Base-by-base conservation (phyloP, 2,329 filamentous ascomycete genomes). In the Monilinia laxa region DNA sequence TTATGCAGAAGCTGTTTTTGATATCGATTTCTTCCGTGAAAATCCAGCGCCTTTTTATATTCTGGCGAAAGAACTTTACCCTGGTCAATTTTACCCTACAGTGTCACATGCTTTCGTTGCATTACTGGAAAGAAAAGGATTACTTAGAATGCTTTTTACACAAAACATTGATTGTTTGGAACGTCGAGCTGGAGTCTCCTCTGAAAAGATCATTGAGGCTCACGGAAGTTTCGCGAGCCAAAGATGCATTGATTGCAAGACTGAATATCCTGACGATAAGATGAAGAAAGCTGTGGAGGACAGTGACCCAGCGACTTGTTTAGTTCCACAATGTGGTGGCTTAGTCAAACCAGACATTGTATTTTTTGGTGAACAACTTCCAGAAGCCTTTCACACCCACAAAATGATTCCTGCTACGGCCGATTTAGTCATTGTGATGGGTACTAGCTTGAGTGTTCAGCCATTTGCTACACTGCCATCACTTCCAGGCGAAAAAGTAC, bases 131-230 rank as follows among this genome's bases (percentile, higher is more conserved):
- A 82, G 88, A 68, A 97, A 96, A 79, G 87, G 86, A 4, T 81
- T 94, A 52, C 81, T 99, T 31, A 81, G 90, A 71, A 95, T 93
- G 81, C 85, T 95, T 64, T 99, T 98, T 78, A 97, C 95, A 0
- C 95, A 99, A 76, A 99, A 99, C 75, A 98, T 99, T 72, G 95
- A 99, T 80, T 97, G 93, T 74, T 84, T 99, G 16, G 95, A 99
- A 79, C 87, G 93, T 28, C 84, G 86, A 71, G 95, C 94, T 16
- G 95, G 95, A 35, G 88, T 99, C 0, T 91, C 93, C 0, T 83
- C 81, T 0, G 87, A 94, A 2, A 88, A 85, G 77, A 93, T 99
- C 60, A 84, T 99, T 42, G 94, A 98, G 79, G 95, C 95, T 0
- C 95, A 99, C 77, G 95, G 95, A 56, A 97, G 92, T 77, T 99